phyloP scores from a whole-genome alignment of 1,284 basidiomycete genomes.

The Mycocalia duriaeana region DNA sequence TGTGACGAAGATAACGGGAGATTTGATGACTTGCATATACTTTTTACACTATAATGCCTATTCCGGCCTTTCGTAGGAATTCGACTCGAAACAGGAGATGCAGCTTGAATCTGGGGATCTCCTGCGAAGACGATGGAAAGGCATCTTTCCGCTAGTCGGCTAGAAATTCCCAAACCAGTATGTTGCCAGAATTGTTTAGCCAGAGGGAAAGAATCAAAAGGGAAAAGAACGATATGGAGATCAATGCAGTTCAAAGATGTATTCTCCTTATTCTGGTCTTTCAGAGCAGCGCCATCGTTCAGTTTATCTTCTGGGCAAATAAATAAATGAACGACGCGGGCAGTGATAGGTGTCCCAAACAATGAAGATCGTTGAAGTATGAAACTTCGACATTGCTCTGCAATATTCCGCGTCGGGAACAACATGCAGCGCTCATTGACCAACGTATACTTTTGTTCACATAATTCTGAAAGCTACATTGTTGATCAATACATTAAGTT shows the following conservation, averaged over 20 bases:
- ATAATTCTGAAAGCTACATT: constrained; percentile 70
- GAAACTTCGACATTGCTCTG: constrained; percentile 74
- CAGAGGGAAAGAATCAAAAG: constrained; percentile 54
- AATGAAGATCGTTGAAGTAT: constrained; percentile 51
- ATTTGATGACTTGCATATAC: constrained; percentile 15
- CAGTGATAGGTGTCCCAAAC: constrained; percentile 37
- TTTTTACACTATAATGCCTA: constrained; percentile 56
- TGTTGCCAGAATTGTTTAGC: constrained; percentile 98
- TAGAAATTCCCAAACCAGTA: constrained; percentile 86
- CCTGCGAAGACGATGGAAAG: constrained; percentile 58
- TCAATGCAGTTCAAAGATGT: constrained; percentile 35
- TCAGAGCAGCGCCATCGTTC: constrained; percentile 23
- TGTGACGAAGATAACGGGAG: too few species aligned
- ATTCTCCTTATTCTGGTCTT: constrained; percentile 15
- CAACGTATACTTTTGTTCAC: constrained; percentile 73
- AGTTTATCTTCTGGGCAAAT: constrained; percentile 57
- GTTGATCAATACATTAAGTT: constrained; percentile 1
- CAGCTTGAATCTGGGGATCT: constrained; percentile 19
- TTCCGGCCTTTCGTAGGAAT: constrained; percentile 44
- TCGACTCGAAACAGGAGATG: constrained; percentile 25
- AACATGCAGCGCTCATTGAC: constrained; percentile 74
- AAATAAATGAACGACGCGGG: constrained; percentile 71
- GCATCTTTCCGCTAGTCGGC: constrained; percentile 81
- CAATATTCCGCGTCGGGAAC: constrained; percentile 68
- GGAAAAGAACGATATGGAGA: constrained; percentile 82